These are phyloP conservation scores for Xylariaceae sp. DNA, from an alignment of 2,329 filamentous ascomycete genomes.

Conservation along the genomic window DNA sequence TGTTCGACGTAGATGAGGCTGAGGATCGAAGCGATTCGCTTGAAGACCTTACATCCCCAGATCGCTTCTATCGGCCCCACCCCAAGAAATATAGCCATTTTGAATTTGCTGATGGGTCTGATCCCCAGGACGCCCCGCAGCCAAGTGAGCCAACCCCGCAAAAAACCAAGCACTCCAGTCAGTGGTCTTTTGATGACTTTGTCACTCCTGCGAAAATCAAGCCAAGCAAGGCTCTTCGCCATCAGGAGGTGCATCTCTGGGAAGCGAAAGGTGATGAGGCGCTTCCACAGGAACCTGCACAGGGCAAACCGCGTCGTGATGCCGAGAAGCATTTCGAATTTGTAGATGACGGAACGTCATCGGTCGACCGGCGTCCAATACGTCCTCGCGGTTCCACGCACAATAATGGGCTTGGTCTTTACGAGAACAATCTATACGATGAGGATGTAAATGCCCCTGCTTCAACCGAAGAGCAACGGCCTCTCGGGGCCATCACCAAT, in stretches of 20 bases:
- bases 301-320: slow-evolving; percentile 75
- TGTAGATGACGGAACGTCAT: slow-evolving; percentile 72
- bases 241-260: slow-evolving; percentile 79
- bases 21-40: slow-evolving; percentile 50
- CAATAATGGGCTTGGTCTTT: slow-evolving; percentile 74
- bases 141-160: slow-evolving; percentile 50
- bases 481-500: slow-evolving; percentile 74
- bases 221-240: slow-evolving; percentile 62
- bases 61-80: slow-evolving; percentile 66
- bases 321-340: slow-evolving; percentile 85
- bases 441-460: slow-evolving; percentile 54
- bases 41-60: slow-evolving; percentile 47
- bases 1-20: slow-evolving; percentile 66
- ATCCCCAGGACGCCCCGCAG: slow-evolving; percentile 54
- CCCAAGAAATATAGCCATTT: slow-evolving; percentile 86
- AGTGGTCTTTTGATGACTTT: slow-evolving; percentile 92
- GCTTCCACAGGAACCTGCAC: slow-evolving; percentile 62
- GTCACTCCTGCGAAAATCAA: slow-evolving; percentile 77
- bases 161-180: slow-evolving; percentile 70
- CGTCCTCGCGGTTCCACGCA: slow-evolving; percentile 61
- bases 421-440: slow-evolving; percentile 76
- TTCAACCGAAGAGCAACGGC: slow-evolving; percentile 46
- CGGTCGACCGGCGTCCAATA: slow-evolving; percentile 53
- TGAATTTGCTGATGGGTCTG: slow-evolving; percentile 73
- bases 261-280: slow-evolving; percentile 72